Percentiles rank a stretch among this genome's conserved stretches.
phyloP scores from a whole-genome alignment of 2,329 filamentous ascomycete species.

The Alternaria sp. region DNA sequence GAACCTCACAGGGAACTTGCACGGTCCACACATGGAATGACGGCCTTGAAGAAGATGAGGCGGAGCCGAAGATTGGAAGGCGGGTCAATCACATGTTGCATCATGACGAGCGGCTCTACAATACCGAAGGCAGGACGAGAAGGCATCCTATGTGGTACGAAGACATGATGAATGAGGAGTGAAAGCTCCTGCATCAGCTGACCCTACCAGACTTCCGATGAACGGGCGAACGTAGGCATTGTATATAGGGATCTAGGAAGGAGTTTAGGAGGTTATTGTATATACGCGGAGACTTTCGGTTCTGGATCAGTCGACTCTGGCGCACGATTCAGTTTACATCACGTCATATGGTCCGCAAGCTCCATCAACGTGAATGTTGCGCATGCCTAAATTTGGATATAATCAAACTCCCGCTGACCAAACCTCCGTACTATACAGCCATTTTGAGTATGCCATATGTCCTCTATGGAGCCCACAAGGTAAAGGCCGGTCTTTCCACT shows the following conservation, averaged over 20 bases:
- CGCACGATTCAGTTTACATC: neutral
- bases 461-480: constrained; percentile 5
- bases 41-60: constrained; percentile 66
- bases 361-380: constrained; percentile 9
- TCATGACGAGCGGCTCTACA: constrained; percentile 46
- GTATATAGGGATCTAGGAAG: constrained; percentile 4
- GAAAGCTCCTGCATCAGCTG: constrained; percentile 5
- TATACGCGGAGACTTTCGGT: neutral
- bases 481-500: neutral
- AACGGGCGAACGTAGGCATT: neutral
- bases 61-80: constrained; percentile 42
- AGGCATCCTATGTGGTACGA: constrained; percentile 35
- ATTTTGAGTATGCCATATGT: constrained; percentile 17
- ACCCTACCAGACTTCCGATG: constrained; percentile 3
- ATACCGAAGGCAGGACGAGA: constrained; percentile 22
- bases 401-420: constrained; percentile 46
- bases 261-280: neutral
- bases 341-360: neutral
- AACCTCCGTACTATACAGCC: constrained; percentile 43
- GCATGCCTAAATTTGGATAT: constrained; percentile 38
- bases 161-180: constrained; percentile 39
- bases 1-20: constrained; percentile 74
- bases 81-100: constrained; percentile 45
- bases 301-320: neutral
- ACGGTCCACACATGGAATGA: constrained; percentile 81